These are phyloP conservation scores for Lachnellula hyalina DNA, from an alignment of 2,329 filamentous ascomycete genomes.

Conservation along the genomic window DNA sequence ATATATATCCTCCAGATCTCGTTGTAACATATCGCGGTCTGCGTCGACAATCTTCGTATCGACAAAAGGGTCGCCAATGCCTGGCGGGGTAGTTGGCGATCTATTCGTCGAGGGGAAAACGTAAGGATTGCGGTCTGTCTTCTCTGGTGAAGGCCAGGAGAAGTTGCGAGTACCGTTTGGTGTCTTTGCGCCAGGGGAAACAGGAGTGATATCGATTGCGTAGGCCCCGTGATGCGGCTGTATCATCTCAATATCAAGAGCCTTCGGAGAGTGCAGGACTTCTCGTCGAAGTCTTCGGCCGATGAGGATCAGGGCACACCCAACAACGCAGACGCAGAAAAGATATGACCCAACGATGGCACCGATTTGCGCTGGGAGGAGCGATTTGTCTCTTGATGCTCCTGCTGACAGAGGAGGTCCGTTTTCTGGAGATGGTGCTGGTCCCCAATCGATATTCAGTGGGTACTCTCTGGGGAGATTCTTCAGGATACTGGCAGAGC, in stretches of 20 bases:
- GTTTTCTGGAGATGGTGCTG: slow-evolving; percentile 54
- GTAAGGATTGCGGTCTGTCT: slow-evolving; percentile 37
- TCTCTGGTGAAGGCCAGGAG: slow-evolving; percentile 45
- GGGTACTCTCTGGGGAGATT: slow-evolving; percentile 16
- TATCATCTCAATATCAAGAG: slow-evolving; percentile 30
- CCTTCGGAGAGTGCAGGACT: slow-evolving; percentile 15
- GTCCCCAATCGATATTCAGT: slow-evolving; percentile 43
- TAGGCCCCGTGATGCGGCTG: slow-evolving; percentile 39
- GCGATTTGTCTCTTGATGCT: slow-evolving; percentile 54
- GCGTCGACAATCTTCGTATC: slow-evolving; percentile 71
- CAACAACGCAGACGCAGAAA: slow-evolving; percentile 67
- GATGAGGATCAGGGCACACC: slow-evolving; percentile 58
- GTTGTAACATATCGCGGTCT: slow-evolving; percentile 69
- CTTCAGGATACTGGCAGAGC: slow-evolving; percentile 18
- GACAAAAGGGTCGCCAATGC: slow-evolving; percentile 56
- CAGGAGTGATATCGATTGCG: slow-evolving; percentile 16
- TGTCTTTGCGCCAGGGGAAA: slow-evolving; percentile 30
- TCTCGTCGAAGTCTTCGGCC: slow-evolving; percentile 45
- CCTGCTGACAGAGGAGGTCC: slow-evolving; percentile 54
- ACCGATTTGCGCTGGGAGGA: slow-evolving; percentile 76
- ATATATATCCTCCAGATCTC: slow-evolving; percentile 86
- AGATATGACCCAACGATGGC: slow-evolving; percentile 82
- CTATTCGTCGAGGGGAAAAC: slow-evolving; percentile 39
- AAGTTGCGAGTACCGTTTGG: slow-evolving; percentile 36
- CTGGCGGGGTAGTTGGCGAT: slow-evolving; percentile 19